Conservation (phyloP, 169 alveolate species). For the Plasmodium falciparum region DNA sequence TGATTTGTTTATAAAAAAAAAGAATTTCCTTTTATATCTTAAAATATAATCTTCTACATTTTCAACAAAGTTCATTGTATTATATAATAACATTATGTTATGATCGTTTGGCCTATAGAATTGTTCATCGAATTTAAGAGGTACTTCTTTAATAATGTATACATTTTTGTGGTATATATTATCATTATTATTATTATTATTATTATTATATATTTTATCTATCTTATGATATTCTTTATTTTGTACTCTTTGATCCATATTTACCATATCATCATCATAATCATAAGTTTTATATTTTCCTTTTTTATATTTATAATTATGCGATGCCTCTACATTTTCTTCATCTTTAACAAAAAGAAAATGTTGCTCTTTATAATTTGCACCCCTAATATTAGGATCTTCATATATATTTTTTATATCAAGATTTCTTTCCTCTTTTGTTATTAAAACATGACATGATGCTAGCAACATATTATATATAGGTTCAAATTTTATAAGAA, state of each 20-base stretch:
- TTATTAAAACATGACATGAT: constrained; percentile 26
- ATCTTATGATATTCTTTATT: not conserved
- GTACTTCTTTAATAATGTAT: constrained; percentile 1
- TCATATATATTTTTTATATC: not conserved
- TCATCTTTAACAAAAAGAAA: not conserved
- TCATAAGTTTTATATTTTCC: not conserved
- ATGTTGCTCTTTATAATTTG: not conserved
- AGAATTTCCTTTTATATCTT: not conserved
- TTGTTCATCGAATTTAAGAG: constrained; percentile 7
- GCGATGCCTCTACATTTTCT: not conserved
- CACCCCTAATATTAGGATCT: not conserved
- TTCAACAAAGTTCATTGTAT: constrained; percentile 5
- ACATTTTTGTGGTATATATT: not conserved
- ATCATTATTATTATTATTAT: not conserved
- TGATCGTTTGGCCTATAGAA: not conserved
- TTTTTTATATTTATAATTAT: not conserved
- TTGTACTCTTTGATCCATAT: not conserved
- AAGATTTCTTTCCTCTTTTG: not conserved
- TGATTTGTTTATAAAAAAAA: not conserved
- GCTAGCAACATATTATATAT: constrained; percentile 16
- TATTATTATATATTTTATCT: not conserved
- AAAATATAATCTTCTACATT: not conserved
- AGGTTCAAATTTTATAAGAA: constrained; percentile 38
- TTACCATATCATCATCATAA: too few species aligned
- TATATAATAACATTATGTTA: not conserved